These are phyloP conservation scores for Metarhizium album DNA, from an alignment of 2,329 filamentous ascomycete species.

Conservation along the genomic window DNA sequence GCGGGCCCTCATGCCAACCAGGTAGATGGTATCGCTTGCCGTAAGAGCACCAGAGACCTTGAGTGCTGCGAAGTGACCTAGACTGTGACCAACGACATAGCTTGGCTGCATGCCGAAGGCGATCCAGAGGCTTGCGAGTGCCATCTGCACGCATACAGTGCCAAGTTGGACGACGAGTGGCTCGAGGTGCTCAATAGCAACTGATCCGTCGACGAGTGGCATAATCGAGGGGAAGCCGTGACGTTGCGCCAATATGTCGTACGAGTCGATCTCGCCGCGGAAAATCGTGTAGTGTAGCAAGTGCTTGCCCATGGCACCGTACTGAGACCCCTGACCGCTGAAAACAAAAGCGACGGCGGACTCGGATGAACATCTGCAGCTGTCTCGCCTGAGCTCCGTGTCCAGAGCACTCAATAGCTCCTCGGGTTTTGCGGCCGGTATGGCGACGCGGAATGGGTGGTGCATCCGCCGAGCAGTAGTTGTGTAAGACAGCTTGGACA, in stretches of 20 bases:
- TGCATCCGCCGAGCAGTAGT: conserved; percentile 33
- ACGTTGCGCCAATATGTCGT: conserved; percentile 20
- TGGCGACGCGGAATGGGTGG: not conserved
- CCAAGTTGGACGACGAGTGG: conserved; percentile 40
- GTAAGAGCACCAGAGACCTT: conserved; percentile 61
- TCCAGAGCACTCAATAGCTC: not conserved
- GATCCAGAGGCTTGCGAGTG: conserved; percentile 42
- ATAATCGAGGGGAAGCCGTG: conserved; percentile 47
- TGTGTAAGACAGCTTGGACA: conserved; percentile 41
- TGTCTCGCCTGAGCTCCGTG: not conserved
- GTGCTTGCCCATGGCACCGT: conserved; percentile 14
- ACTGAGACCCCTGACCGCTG: conserved; percentile 29
- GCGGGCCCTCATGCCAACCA: conserved; percentile 60
- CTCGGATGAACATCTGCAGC: too few species aligned
- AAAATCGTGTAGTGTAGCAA: conserved; percentile 15
- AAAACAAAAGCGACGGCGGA: conserved; percentile 25
- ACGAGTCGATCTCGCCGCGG: conserved; percentile 39
- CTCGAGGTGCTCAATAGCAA: conserved; percentile 2
- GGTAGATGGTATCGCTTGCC: conserved; percentile 58
- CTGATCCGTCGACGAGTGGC: conserved; percentile 29
- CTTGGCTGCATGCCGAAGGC: conserved; percentile 42
- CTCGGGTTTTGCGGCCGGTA: not conserved
- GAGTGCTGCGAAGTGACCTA: conserved; percentile 32
- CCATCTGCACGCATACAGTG: conserved; percentile 44
- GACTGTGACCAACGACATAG: conserved; percentile 47